phyloP scores from a whole-genome alignment of 495 filamentous ascomycete genomes.

The Penicillium psychrofluorescens region DNA sequence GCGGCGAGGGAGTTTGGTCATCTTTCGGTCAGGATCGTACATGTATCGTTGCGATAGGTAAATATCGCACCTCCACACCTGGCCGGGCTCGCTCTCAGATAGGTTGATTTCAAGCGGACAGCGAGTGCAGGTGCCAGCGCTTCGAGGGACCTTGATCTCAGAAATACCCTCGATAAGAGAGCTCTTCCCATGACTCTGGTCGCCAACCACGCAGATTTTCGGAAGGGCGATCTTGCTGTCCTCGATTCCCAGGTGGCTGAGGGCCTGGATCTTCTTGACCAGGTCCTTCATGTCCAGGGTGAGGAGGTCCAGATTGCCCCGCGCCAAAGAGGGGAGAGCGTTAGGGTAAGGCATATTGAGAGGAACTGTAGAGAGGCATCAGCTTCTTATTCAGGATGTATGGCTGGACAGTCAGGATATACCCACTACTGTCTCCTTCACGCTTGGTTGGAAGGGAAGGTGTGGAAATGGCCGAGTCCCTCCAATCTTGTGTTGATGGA shows the following conservation, averaged over 20 bases:
- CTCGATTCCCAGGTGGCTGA: constrained; percentile 42
- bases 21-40: constrained; percentile 26
- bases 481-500: no score
- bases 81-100: constrained; percentile 34
- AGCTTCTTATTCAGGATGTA: neutral
- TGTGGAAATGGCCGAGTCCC: no score
- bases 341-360: neutral
- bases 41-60: constrained; percentile 52
- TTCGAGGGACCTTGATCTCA: constrained; percentile 67
- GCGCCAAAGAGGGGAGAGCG: neutral
- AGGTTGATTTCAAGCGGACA: constrained; percentile 77
- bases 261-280: constrained; percentile 38
- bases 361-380: neutral
- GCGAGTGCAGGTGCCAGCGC: constrained; percentile 62
- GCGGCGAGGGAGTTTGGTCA: constrained; percentile 12
- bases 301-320: constrained; percentile 20
- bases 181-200: constrained; percentile 75
- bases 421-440: no score
- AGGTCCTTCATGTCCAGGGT: constrained; percentile 32
- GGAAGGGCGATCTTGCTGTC: constrained; percentile 56
- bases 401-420: no score
- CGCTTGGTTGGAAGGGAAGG: no score
- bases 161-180: constrained; percentile 75
- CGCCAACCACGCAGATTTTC: constrained; percentile 71
- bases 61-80: constrained; percentile 56